Evolutionary conservation across 352 stramenopile genomes (phyloP).

Genomic region (Phytophthora parvispora): DNA sequence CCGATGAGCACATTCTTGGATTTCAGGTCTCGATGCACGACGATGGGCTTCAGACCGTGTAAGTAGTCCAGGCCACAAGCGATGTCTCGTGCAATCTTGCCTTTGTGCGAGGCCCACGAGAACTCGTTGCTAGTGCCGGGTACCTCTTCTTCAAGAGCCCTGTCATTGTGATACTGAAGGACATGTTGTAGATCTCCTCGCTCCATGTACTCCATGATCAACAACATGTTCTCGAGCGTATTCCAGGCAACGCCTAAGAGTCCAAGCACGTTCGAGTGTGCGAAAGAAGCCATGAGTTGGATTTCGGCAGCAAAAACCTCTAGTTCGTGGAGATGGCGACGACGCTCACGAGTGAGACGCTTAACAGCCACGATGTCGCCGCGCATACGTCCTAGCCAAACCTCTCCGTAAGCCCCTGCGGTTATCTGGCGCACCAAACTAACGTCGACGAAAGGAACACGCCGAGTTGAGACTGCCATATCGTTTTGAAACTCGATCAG

Average conservation of each 20-base stretch:
- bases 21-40: conserved; percentile 20
- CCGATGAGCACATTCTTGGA: conserved; percentile 19
- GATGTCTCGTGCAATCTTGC: conserved; percentile 16
- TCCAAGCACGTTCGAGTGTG: conserved; percentile 45
- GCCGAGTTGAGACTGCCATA: conserved; percentile 29
- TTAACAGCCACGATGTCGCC: conserved; percentile 59
- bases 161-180: conserved; percentile 31
- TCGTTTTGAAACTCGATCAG: conserved; percentile 41
- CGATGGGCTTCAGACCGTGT: conserved; percentile 2
- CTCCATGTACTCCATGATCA: conserved; percentile 61
- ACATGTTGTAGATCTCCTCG: conserved; percentile 53
- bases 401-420: conserved; percentile 58
- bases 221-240: conserved; percentile 48
- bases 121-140: conserved; percentile 12
- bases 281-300: conserved; percentile 44
- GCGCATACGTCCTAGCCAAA: conserved; percentile 51
- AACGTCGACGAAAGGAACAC: conserved; percentile 48
- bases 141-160: background rate
- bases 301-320: conserved; percentile 55
- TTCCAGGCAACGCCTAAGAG: conserved; percentile 53
- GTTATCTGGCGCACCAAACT: conserved; percentile 46
- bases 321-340: conserved; percentile 22
- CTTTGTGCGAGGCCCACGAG: conserved; percentile 17
- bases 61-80: conserved; percentile 9
- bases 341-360: conserved; percentile 35